A percentile compares a stretch with the other conserved stretches of the same genome.
Conservation (phyloP, 139 green algal genomes). For the Chlorella sp. region DNA sequence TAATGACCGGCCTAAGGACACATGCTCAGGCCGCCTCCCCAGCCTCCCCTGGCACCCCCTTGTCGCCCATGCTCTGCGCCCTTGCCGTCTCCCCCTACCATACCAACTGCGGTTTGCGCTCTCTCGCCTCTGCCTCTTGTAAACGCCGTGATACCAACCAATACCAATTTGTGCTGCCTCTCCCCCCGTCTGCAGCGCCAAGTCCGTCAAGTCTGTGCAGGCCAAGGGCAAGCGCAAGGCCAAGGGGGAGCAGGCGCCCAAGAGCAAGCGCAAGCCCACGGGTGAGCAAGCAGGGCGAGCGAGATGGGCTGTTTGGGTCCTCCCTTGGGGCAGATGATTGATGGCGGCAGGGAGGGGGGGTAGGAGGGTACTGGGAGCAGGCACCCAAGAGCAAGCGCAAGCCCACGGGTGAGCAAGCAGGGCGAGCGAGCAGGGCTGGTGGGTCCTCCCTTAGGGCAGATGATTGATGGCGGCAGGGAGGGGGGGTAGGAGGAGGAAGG, state of each 20-base stretch:
- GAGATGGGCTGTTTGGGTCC: neutral
- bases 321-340: too few relatives aligned
- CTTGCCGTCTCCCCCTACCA: neutral
- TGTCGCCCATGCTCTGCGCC: too few relatives aligned
- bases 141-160: too few relatives aligned
- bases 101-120: too few relatives aligned
- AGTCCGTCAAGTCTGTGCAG: neutral
- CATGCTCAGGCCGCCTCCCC: too few relatives aligned
- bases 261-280: conserved; percentile 40
- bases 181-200: neutral
- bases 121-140: too few relatives aligned
- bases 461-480: too few relatives aligned
- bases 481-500: too few relatives aligned
- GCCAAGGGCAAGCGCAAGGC: conserved; percentile 17
- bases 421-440: neutral
- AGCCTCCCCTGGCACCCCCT: neutral
- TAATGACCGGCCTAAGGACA: neutral
- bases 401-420: conserved; percentile 15
- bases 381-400: conserved; percentile 35
- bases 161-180: neutral
- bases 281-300: neutral
- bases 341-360: too few relatives aligned
- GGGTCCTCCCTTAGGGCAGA: neutral
- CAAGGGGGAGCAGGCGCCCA: conserved; percentile 23
- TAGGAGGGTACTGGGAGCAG: too few relatives aligned